Conservation (phyloP, 2,329 filamentous ascomycete species). For the Arthroderma sp. region DNA sequence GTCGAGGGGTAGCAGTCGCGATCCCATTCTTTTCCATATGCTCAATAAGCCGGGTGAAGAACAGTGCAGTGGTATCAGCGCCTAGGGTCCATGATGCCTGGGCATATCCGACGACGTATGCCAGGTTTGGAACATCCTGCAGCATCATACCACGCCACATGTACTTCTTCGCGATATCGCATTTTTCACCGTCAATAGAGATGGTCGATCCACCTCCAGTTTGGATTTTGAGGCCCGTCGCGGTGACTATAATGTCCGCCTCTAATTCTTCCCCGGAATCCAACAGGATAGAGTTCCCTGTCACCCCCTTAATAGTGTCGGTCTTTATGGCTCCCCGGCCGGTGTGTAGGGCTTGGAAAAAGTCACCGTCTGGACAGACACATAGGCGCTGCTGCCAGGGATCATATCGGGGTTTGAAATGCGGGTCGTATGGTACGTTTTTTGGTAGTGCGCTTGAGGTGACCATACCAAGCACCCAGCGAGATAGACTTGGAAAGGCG, state of each 20-base stretch:
- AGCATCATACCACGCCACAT: conserved; percentile 33
- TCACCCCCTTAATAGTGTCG: conserved; percentile 40
- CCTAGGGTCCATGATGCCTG: conserved; percentile 35
- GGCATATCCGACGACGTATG: conserved; percentile 31
- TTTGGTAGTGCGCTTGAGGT: conserved; percentile 42
- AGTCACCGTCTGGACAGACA: conserved; percentile 49
- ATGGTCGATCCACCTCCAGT: conserved; percentile 25
- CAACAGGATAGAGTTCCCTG: conserved; percentile 36
- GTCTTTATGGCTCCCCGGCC: conserved; percentile 44
- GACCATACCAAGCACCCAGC: conserved; percentile 33
- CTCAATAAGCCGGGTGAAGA: conserved; percentile 26
- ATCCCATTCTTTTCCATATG: conserved; percentile 17
- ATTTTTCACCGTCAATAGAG: conserved; percentile 21
- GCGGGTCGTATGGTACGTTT: conserved; percentile 41
- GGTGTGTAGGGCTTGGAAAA: conserved; percentile 39
- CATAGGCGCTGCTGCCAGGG: conserved; percentile 68
- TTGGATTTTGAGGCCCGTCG: conserved; percentile 31
- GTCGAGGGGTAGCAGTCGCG: conserved; percentile 17
- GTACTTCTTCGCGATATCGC: conserved; percentile 12
- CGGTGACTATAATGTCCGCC: conserved; percentile 33
- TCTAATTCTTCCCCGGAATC: conserved; percentile 28
- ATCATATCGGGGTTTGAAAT: conserved; percentile 52
- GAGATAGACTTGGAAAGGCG: conserved; percentile 39
- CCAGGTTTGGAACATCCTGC: conserved; percentile 32
- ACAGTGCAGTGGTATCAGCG: conserved; percentile 29